phyloP scores from a whole-genome alignment of 108 stramenopile genomes.

The Hondaea fermentalgiana region DNA sequence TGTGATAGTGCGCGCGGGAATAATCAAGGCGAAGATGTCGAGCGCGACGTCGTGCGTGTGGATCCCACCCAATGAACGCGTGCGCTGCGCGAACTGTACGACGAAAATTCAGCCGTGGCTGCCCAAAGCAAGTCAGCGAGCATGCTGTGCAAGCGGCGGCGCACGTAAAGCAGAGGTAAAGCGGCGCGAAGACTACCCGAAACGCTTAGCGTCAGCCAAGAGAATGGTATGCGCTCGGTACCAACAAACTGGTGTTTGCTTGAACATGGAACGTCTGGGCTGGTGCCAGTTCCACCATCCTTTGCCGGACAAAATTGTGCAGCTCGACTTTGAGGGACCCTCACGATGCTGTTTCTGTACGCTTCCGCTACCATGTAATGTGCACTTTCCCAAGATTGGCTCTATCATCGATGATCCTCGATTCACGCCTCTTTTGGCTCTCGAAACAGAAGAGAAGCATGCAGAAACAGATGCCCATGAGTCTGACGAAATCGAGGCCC shows the following conservation, averaged over 20 bases:
- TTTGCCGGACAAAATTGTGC: background rate
- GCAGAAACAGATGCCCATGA: background rate
- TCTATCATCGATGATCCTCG: background rate
- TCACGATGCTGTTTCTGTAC: background rate
- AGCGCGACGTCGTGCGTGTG: background rate
- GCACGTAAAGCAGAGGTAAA: background rate
- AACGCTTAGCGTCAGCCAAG: background rate
- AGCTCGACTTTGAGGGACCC: background rate
- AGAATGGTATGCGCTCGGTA: background rate
- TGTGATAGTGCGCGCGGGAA: background rate
- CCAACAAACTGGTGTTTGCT: background rate
- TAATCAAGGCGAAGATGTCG: background rate
- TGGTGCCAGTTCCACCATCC: constrained; percentile 12
- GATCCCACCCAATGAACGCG: background rate
- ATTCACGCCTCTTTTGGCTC: background rate
- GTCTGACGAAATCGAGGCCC: background rate
- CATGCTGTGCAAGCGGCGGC: background rate
- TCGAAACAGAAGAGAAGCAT: background rate
- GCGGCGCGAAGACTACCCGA: background rate
- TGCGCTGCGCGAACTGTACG: background rate
- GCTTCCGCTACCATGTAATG: background rate
- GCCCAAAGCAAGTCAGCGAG: background rate
- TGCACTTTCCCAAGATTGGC: background rate
- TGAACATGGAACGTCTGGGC: background rate
- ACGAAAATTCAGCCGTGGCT: background rate